These are phyloP conservation scores for Pseudogymnoascus sp. DNA, from an alignment of 2,329 filamentous ascomycete genomes.

Conservation along the genomic window DNA sequence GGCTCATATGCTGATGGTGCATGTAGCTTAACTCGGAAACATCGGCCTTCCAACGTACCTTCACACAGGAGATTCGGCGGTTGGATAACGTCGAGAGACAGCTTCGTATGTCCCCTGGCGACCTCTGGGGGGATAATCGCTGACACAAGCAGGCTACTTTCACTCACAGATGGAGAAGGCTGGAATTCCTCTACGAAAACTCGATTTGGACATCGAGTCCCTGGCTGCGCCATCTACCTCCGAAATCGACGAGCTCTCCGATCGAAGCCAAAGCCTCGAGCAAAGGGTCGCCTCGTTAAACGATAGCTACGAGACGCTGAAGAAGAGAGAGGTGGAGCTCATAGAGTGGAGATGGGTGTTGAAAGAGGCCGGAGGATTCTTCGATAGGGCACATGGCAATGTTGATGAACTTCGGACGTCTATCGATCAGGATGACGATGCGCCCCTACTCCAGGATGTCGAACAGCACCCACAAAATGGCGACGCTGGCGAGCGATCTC, in stretches of 20 bases:
- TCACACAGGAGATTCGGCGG: slow-evolving; percentile 93
- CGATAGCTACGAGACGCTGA: slow-evolving; percentile 96
- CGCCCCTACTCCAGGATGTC: slow-evolving; percentile 83
- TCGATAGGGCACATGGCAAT: slow-evolving; percentile 90
- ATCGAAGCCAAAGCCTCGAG: slow-evolving; percentile 86
- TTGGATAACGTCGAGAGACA: slow-evolving; percentile 98
- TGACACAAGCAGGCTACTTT: slow-evolving; percentile 64
- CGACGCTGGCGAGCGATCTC: slow-evolving; percentile 65
- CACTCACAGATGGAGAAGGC: slow-evolving; percentile 92
- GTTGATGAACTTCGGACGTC: slow-evolving; percentile 94
- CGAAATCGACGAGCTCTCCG: slow-evolving; percentile 92
- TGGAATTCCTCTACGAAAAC: slow-evolving; percentile 73
- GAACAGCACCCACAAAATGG: slow-evolving; percentile 64
- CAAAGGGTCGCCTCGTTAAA: slow-evolving; percentile 86
- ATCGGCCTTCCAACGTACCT: slow-evolving; percentile 92
- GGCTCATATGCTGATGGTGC: slow-evolving; percentile 18
- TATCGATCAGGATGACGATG: slow-evolving; percentile 77
- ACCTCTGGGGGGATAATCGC: slow-evolving; percentile 5
- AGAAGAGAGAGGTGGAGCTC: slow-evolving; percentile 93
- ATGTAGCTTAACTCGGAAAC: slow-evolving; percentile 80
- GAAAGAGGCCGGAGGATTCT: slow-evolving; percentile 92
- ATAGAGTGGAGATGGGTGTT: slow-evolving; percentile 98
- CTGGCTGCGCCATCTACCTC: slow-evolving; percentile 81
- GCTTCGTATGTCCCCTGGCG: slow-evolving; percentile 58
- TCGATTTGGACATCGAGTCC: slow-evolving; percentile 81